Evolutionary conservation across 371 early-diverging fungal genomes (phyloP).

Genomic region (Mortierella sp.): DNA sequence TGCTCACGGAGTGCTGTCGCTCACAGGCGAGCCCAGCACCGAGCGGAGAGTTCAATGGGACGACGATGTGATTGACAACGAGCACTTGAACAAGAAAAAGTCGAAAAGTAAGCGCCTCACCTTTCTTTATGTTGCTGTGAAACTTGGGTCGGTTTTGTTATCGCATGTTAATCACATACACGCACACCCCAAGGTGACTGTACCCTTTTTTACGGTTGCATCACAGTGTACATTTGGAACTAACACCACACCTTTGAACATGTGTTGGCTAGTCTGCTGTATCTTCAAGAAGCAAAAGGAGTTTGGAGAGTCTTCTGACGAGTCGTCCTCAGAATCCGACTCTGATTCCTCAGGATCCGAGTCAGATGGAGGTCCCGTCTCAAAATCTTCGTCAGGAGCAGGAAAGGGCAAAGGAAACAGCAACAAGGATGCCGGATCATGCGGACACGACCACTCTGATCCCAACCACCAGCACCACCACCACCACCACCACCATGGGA

Average conservation of each 20-base stretch:
- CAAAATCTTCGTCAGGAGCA: constrained; percentile 5
- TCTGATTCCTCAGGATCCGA: constrained; percentile 54
- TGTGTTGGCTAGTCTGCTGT: constrained; percentile 80
- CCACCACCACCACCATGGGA: constrained; percentile 49
- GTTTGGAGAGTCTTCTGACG: constrained; percentile 80
- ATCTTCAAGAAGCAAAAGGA: constrained; percentile 84
- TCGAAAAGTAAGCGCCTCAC: constrained; percentile 75
- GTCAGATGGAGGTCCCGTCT: constrained; percentile 55
- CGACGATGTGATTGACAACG: constrained; percentile 89
- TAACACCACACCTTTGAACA: not conserved
- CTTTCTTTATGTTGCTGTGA: not conserved
- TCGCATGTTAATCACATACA: not conserved
- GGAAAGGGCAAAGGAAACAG: constrained; percentile 29
- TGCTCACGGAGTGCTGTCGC: constrained; percentile 62
- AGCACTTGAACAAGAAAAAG: constrained; percentile 85
- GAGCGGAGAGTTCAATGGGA: constrained; percentile 83
- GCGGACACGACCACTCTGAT: constrained; percentile 37
- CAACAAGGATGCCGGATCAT: constrained; percentile 47
- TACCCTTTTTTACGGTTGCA: not conserved
- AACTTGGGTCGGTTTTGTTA: not conserved
- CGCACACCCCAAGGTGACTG: not conserved
- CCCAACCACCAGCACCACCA: constrained; percentile 40
- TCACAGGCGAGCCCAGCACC: constrained; percentile 65
- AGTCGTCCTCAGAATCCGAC: constrained; percentile 64
- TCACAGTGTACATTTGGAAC: not conserved